Evolutionary conservation across 352 stramenopile genomes (phyloP), one percentile per base, ranked within the genome.

Genomic region (Globisporangium middletonii): DNA sequence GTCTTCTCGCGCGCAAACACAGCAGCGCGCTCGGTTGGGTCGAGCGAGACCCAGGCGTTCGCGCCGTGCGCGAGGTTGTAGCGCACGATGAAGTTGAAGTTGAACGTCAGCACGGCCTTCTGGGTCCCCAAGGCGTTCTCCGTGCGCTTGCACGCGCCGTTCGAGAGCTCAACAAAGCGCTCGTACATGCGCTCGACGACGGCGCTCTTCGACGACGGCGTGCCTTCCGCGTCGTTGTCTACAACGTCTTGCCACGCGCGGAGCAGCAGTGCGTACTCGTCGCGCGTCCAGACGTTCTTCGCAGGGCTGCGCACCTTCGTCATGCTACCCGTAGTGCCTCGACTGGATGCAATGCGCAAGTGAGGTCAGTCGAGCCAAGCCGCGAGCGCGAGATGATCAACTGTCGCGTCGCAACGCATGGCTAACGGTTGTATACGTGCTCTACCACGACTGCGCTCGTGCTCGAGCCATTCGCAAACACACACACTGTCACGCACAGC

Each of bases 31-130:
- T 57, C 41, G 2, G 41, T 11, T 1, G 26, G 41, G 4, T 8
- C 3, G 5, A 57, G 41, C 18, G 52, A 57, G 1, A 50, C 52
- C 52, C 52, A 57, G 4, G 52, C 52, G 16, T 50, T 57, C 19
- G 27, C 26, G 1, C 52, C 52, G 28, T 50, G 38, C 52, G 23
- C n/a, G 16, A 41, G 26, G 41, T 57, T 57, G 52, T 57, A 57
- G 1, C 49, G 38, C 8, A 57, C 16, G 16, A 57, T 57, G 41
- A 57, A 57, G 15, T 37, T 57, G 38, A 57, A 57, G 52, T 57
- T 57, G 52, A 57, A 57, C 26, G 41, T 26, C 0, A 57, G 52
- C 41, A 50, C 52, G 23, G 52, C 26, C 16, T 38, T 37, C 18
- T 57, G 52, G 26, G 50, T 9, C 16, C 9, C 23, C 41, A 28